Conservation (phyloP, 1,284 basidiomycete genomes). For the Puccinia horiana region DNA sequence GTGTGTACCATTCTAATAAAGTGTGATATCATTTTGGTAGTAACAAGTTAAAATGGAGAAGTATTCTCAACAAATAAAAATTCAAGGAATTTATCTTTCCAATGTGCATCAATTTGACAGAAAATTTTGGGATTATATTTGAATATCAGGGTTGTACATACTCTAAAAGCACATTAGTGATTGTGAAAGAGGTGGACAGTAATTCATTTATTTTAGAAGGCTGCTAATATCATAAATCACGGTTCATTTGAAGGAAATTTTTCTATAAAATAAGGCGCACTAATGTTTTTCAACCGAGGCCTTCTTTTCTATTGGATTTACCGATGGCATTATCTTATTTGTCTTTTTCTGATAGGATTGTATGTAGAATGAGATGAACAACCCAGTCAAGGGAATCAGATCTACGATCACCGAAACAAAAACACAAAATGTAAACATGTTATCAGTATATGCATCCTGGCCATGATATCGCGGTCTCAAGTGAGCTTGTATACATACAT, state of each 20-base stretch:
- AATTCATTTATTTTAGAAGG: background rate
- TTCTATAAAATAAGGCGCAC: background rate
- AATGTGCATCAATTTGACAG: too few species aligned
- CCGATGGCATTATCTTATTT: background rate
- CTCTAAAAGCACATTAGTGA: background rate
- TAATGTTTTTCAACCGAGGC: background rate
- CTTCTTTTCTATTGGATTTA: background rate
- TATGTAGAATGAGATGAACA: slow-evolving; percentile 45
- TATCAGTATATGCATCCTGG: background rate
- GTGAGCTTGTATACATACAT: slow-evolving; percentile 21
- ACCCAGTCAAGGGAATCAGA: slow-evolving; percentile 40
- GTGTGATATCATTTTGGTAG: too few species aligned
- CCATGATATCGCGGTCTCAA: background rate
- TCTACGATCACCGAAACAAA: background rate
- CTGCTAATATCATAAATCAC: background rate
- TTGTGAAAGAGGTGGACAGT: background rate
- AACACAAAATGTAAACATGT: background rate
- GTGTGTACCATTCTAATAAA: too few species aligned
- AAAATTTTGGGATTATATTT: background rate
- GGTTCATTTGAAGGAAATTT: background rate
- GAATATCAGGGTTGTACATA: background rate
- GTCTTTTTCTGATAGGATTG: slow-evolving; percentile 32
- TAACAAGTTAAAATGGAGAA: too few species aligned
- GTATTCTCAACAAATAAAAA: too few species aligned
- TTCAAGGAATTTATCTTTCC: too few species aligned